These are phyloP conservation scores for Helicocarpus griseus DNA, from an alignment of 2,329 filamentous ascomycete species.

Conservation along the genomic window DNA sequence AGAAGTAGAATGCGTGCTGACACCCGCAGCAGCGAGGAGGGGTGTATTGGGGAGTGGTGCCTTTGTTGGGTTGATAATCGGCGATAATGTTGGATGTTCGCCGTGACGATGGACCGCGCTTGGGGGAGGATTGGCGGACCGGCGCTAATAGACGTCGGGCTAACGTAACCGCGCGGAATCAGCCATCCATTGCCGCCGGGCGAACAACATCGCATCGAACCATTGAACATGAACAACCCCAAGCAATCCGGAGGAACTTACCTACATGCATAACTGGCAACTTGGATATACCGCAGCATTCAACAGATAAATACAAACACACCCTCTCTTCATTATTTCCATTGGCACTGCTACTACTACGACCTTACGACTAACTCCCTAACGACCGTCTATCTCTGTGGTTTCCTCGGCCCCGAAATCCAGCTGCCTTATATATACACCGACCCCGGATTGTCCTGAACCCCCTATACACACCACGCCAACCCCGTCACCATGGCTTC, in stretches of 20 bases:
- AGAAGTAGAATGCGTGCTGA: neutral
- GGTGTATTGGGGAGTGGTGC: neutral
- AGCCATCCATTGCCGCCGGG: neutral
- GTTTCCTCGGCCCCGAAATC: conserved; percentile 1
- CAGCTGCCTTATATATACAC: conserved; percentile 1
- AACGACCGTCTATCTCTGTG: neutral
- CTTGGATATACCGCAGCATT: neutral
- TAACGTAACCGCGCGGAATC: neutral
- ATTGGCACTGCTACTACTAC: neutral
- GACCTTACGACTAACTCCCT: conserved; percentile 4
- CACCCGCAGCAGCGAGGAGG: conserved; percentile 2
- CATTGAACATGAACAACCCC: neutral
- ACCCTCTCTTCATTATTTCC: neutral
- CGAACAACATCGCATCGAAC: too few species aligned
- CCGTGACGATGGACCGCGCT: neutral
- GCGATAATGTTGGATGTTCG: neutral
- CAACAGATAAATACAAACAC: neutral
- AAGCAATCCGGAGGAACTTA: neutral
- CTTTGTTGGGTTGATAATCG: too few species aligned
- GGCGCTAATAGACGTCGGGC: neutral
- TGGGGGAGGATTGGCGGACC: too few species aligned
- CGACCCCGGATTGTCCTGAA: neutral
- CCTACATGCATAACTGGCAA: neutral
- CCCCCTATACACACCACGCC: neutral
- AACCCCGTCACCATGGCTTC: conserved; percentile 53